A percentile compares a stretch with the other conserved stretches of the same genome.
These are phyloP conservation scores for Acanthamoeba rhysodes DNA, from an alignment of 208 protist genomes.

Conservation along the genomic window DNA sequence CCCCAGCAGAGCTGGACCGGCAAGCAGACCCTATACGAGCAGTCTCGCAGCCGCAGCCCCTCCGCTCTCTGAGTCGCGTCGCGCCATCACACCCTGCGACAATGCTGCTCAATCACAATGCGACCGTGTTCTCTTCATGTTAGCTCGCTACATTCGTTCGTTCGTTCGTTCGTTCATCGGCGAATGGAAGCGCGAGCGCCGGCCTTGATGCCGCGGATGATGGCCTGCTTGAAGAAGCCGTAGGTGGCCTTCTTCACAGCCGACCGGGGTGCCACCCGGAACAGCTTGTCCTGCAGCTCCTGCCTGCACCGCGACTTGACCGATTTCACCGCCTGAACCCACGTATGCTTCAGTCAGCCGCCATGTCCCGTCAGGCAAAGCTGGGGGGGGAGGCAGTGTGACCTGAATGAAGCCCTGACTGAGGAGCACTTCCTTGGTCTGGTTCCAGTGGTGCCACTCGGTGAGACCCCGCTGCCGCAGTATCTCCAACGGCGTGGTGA, in stretches of 20 bases:
- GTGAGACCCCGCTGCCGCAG: constrained; percentile 49
- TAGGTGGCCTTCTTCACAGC: constrained; percentile 57
- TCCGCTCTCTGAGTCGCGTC: background rate
- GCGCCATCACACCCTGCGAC: background rate
- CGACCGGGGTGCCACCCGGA: constrained; percentile 22
- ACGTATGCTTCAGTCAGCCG: too few species aligned
- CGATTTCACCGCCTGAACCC: background rate
- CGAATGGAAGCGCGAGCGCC: constrained; percentile 14
- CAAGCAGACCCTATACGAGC: constrained; percentile 58
- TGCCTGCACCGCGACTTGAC: constrained; percentile 5
- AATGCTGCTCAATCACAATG: background rate
- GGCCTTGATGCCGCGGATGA: constrained; percentile 45
- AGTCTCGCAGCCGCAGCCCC: background rate
- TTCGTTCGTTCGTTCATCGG: background rate
- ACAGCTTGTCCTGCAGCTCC: constrained; percentile 55
- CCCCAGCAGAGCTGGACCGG: constrained; percentile 29
- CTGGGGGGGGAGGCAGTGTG: too few species aligned
- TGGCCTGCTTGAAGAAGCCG: constrained; percentile 64
- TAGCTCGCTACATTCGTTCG: too few species aligned
- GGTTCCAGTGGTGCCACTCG: constrained; percentile 28
- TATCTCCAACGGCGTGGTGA: constrained; percentile 50
- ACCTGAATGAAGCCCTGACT: constrained; percentile 15
- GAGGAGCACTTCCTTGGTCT: constrained; percentile 34
- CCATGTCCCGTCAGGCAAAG: background rate
- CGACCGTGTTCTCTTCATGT: background rate